Base-by-base conservation (phyloP, 2,329 filamentous ascomycete species). In the Microthyrium microscopicum region DNA sequence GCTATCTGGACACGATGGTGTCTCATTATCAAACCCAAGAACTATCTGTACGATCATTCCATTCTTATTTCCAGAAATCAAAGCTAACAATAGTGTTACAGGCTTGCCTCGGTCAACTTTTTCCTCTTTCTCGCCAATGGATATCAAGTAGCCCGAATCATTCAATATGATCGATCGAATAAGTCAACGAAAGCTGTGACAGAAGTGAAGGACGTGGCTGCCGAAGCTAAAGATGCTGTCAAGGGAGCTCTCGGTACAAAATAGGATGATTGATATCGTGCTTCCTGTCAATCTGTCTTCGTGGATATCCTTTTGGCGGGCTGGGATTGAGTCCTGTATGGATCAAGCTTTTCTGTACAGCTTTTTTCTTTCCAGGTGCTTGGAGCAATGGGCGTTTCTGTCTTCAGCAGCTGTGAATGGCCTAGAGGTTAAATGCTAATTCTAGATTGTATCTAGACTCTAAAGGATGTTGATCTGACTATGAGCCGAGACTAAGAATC, bases 1-100 rank as follows among this genome's bases (percentile, higher is more conserved):
- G 60, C 79, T 43, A 98, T 98, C 68, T 98, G 89, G 89, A 98
- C 89, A 29, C 73, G 89, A 45, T 98, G 89, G 89, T 98, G 89
- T 68, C 68, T 95, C 53, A 79, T 98, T 57, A 98, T 98, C 61
- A 84, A 75, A 58, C 89, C 89, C 37, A 75, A 74, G 60, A 98
- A 98, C 67, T 62, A 84, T 50, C 77, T 94, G 77, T 83, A 62
- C 30, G 74, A 61, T 22, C 33, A 13, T 30, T 16, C 30, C 19
- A 20, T 26, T 13, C 13, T 20, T 12, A 25, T 21, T 16, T 24
- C 11, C 12, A 32, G 15, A n/a, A 26, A n/a, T 31, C 20, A 28
- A 4, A 20, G 39, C 38, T 40, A 38, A 38, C 16, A 22, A n/a
- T 24, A 11, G 24, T 5, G 6, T 13, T 33, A 8, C 40, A 84